These are phyloP conservation scores for Suillus paluster DNA, from an alignment of 768 basidiomycete species.

Conservation along the genomic window DNA sequence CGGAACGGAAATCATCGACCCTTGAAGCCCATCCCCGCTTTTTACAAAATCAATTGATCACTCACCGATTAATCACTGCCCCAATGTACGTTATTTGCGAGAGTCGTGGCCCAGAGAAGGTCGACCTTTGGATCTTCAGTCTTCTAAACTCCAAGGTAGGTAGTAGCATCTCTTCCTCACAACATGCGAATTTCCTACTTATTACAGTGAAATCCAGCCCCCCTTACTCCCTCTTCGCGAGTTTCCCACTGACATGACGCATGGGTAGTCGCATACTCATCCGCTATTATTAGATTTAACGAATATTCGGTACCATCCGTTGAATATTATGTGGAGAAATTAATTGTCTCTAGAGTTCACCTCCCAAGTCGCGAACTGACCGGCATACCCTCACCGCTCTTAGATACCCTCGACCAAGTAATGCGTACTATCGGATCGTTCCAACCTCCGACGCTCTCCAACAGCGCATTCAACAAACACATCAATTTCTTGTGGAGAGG, in stretches of 20 bases:
- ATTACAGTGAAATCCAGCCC: background rate
- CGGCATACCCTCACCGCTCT: background rate
- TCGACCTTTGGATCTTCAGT: background rate
- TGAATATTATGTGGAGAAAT: background rate
- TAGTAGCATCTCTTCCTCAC: background rate
- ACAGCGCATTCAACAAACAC: background rate
- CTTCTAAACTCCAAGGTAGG: background rate
- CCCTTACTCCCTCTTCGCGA: background rate
- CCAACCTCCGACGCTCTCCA: background rate
- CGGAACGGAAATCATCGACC: background rate
- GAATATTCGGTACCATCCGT: background rate
- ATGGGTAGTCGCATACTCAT: background rate
- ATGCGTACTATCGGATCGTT: background rate
- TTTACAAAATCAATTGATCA: background rate
- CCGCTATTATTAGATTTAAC: background rate
- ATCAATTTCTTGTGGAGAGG: background rate
- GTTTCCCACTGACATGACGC: background rate
- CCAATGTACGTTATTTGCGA: slow-evolving; percentile 6
- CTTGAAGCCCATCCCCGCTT: slow-evolving; percentile 5
- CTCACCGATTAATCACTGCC: background rate
- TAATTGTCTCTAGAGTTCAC: background rate
- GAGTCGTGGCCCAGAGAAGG: slow-evolving; percentile 1
- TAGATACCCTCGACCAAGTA: background rate
- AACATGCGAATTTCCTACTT: slow-evolving; percentile 5
- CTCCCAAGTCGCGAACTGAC: background rate